Evolutionary conservation across 306 rosid species (phyloP).

Genomic region (Glycine latifolia): DNA sequence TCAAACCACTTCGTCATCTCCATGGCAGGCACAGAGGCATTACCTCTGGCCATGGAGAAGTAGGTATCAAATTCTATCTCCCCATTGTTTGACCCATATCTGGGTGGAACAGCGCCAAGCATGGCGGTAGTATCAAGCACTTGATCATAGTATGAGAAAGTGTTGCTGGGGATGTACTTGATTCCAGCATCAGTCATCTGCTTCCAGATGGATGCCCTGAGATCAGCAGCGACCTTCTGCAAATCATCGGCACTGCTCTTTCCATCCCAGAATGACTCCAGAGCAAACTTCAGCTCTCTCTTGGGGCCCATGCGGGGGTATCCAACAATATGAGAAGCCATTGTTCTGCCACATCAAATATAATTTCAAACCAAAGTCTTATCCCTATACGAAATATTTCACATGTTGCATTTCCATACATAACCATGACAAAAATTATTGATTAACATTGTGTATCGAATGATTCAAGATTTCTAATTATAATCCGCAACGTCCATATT

Average conservation of each 20-base stretch:
- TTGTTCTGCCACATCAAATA: conserved; percentile 50
- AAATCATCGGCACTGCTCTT: conserved; percentile 86
- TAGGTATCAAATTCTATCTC: conserved; percentile 86
- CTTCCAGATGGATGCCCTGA: conserved; percentile 87
- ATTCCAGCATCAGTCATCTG: conserved; percentile 80
- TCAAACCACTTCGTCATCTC: conserved; percentile 99
- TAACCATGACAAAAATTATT: not conserved
- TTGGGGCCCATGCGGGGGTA: conserved; percentile 96
- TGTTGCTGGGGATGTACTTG: conserved; percentile 92
- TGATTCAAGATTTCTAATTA: not conserved
- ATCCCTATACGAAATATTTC: not conserved
- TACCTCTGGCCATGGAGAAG: conserved; percentile 95
- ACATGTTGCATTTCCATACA: not conserved
- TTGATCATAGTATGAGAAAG: conserved; percentile 83
- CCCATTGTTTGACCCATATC: conserved; percentile 83
- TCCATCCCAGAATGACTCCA: conserved; percentile 89
- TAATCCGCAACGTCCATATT: not conserved
- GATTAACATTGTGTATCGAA: not conserved
- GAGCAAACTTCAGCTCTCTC: conserved; percentile 90
- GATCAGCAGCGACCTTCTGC: conserved; percentile 77
- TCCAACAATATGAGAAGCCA: conserved; percentile 97
- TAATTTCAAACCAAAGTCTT: conserved; percentile 36
- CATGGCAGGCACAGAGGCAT: conserved; percentile 89
- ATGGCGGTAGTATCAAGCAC: conserved; percentile 79
- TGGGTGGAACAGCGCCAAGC: conserved; percentile 85